Conservation (phyloP, 2,329 filamentous ascomycete genomes). For the Aaosphaeria pasadenensis region DNA sequence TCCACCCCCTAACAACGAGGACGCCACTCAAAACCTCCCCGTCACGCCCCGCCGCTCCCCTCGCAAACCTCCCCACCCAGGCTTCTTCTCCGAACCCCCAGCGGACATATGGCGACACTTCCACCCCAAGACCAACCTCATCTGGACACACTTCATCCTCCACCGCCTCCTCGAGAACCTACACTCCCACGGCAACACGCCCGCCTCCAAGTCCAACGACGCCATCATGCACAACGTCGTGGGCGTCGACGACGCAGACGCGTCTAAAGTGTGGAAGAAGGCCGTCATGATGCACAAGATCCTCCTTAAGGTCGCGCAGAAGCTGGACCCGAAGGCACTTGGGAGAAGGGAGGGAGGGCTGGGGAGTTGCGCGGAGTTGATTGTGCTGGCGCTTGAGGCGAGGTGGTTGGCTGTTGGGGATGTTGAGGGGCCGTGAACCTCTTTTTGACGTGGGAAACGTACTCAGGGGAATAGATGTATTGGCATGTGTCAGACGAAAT, state of each 20-base stretch:
- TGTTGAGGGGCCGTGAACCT: conserved; percentile 14
- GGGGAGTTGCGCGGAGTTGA: conserved; percentile 31
- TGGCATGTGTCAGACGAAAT: too few relatives aligned
- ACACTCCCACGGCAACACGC: conserved; percentile 14
- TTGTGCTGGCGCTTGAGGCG: conserved; percentile 30
- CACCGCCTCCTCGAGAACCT: conserved; percentile 51
- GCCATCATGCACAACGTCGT: conserved; percentile 14
- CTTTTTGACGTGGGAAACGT: too few relatives aligned
- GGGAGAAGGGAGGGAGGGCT: conserved; percentile 13
- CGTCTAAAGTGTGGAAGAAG: conserved; percentile 29
- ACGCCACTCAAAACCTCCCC: not conserved
- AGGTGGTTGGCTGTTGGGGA: conserved; percentile 33
- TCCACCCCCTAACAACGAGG: not conserved
- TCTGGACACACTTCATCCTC: conserved; percentile 63
- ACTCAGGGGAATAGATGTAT: too few relatives aligned
- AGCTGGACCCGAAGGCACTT: conserved; percentile 39
- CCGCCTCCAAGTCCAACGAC: conserved; percentile 11
- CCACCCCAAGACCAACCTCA: conserved; percentile 59
- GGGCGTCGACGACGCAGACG: conserved; percentile 10
- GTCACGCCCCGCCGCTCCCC: conserved; percentile 19
- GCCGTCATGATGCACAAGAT: conserved; percentile 36
- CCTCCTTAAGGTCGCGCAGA: conserved; percentile 33
- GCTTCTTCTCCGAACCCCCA: not conserved
- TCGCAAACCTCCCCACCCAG: conserved; percentile 10
- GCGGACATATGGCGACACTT: conserved; percentile 50